phyloP scores from a whole-genome alignment of 31 red algal species.

The Bonnemaisonia californica region DNA sequence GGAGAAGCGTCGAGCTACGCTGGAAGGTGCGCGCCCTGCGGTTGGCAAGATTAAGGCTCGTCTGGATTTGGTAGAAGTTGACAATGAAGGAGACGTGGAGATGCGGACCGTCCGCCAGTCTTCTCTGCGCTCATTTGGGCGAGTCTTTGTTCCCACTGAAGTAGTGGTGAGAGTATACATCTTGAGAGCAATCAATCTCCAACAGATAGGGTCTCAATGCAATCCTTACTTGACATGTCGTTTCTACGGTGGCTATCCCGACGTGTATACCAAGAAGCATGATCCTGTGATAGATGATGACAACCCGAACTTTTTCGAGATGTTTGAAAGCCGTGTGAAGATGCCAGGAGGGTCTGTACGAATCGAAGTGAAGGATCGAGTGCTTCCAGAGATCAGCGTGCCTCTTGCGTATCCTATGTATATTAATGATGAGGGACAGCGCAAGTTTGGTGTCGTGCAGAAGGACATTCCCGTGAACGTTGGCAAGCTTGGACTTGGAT shows the following conservation, averaged over 20 bases:
- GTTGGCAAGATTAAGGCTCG: constrained; percentile 81
- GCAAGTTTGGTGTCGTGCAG: constrained; percentile 33
- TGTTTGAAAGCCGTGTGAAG: constrained; percentile 87
- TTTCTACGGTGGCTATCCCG: constrained; percentile 85
- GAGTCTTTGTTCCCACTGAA: constrained; percentile 77
- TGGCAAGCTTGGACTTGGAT: constrained; percentile 77
- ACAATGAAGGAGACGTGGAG: constrained; percentile 60
- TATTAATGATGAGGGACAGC: constrained; percentile 52
- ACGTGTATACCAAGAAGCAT: constrained; percentile 77
- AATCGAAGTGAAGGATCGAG: constrained; percentile 86
- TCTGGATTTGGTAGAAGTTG: constrained; percentile 70
- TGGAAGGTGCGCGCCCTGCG: constrained; percentile 74
- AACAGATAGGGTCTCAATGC: constrained; percentile 73
- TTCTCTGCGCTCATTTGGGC: constrained; percentile 76
- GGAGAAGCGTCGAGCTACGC: constrained; percentile 58
- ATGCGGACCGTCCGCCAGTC: constrained; percentile 47
- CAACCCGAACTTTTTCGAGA: constrained; percentile 88
- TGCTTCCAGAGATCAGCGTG: constrained; percentile 74
- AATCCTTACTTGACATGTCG: constrained; percentile 74
- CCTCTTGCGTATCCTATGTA: constrained; percentile 61
- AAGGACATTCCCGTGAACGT: constrained; percentile 72
- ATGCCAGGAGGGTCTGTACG: constrained; percentile 84
- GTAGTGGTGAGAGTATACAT: constrained; percentile 85
- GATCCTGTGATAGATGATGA: constrained; percentile 68
- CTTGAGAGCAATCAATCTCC: constrained; percentile 71